Evolutionary conservation across 352 stramenopile species (phyloP).

Genomic region (Salisapilia sapeloensis): DNA sequence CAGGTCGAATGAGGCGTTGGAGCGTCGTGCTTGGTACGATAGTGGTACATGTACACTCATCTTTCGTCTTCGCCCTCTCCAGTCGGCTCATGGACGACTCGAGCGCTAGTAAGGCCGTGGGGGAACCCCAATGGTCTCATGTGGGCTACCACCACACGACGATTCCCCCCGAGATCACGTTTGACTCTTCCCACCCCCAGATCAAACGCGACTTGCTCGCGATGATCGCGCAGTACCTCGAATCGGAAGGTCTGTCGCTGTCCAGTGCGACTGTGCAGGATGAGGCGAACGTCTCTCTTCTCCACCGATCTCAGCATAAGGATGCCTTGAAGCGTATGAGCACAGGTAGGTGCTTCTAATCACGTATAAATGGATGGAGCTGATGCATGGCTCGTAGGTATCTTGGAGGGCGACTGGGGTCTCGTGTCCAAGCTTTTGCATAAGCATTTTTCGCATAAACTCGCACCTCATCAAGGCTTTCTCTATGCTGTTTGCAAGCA

Average conservation of each 20-base stretch:
- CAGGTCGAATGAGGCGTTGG: too few relatives aligned
- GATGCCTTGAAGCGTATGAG: conserved; percentile 57
- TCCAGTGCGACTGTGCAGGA: conserved; percentile 77
- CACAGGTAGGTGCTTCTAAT: too few relatives aligned
- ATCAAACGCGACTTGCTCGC: conserved; percentile 73
- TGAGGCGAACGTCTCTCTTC: conserved; percentile 72
- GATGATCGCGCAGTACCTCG: conserved; percentile 79
- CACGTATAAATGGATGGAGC: too few relatives aligned
- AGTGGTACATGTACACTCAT: too few relatives aligned
- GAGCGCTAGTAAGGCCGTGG: too few relatives aligned
- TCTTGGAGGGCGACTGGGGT: conserved; percentile 78
- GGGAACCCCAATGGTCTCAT: conserved; percentile 62
- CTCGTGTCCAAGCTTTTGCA: conserved; percentile 62
- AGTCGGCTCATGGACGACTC: too few relatives aligned
- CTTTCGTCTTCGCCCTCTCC: too few relatives aligned
- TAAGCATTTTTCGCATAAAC: conserved; percentile 73
- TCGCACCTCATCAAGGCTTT: conserved; percentile 73
- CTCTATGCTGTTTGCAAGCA: conserved; percentile 81
- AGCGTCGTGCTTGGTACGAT: too few relatives aligned
- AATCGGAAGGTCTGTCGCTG: conserved; percentile 62
- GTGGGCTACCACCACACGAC: conserved; percentile 73
- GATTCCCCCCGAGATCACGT: conserved; percentile 65
- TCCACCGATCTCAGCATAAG: conserved; percentile 48
- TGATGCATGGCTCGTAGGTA: too few relatives aligned
- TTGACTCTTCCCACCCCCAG: conserved; percentile 43